Percentiles rank a stretch among this genome's conserved stretches.
Evolutionary conservation across 2,329 filamentous ascomycete species (phyloP).

Genomic region (Colletotrichum orbiculare): DNA sequence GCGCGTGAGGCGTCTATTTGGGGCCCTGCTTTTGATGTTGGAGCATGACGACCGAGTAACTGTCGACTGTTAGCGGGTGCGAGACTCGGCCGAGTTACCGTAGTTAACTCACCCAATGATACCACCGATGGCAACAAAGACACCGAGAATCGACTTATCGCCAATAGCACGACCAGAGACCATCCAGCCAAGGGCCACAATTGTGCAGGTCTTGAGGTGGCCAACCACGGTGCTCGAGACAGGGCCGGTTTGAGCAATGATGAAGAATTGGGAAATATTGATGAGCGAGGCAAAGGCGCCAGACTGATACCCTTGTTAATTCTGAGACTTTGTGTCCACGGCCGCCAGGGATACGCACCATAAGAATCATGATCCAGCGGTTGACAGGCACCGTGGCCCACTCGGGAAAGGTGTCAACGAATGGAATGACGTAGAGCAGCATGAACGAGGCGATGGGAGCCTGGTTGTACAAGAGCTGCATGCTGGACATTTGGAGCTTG

Average conservation of each 20-base stretch:
- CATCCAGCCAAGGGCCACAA: slow-evolving; percentile 72
- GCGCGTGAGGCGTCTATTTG: slow-evolving; percentile 23
- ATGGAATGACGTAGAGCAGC: slow-evolving; percentile 74
- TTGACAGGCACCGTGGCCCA: slow-evolving; percentile 62
- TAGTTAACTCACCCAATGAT: slow-evolving; percentile 63
- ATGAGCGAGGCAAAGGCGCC: slow-evolving; percentile 72
- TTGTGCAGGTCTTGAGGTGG: slow-evolving; percentile 73
- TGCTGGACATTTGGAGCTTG: slow-evolving; percentile 73
- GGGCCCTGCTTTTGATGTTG: slow-evolving; percentile 47
- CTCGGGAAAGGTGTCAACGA: slow-evolving; percentile 71
- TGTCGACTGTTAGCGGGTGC: slow-evolving; percentile 39
- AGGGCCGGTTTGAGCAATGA: slow-evolving; percentile 70
- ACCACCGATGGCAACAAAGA: slow-evolving; percentile 66
- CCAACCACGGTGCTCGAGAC: slow-evolving; percentile 75
- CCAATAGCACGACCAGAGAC: slow-evolving; percentile 65
- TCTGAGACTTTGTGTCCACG: neutral
- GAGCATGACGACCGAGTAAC: slow-evolving; percentile 61
- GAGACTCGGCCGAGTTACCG: neutral
- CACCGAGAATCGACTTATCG: slow-evolving; percentile 65
- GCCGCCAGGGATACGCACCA: slow-evolving; percentile 71
- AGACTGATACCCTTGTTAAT: slow-evolving; percentile 54
- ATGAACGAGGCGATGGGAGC: slow-evolving; percentile 71
- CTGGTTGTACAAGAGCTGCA: slow-evolving; percentile 77
- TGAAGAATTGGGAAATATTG: slow-evolving; percentile 73
- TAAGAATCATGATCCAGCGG: slow-evolving; percentile 68